Evolutionary conservation across 2,329 filamentous ascomycete species (phyloP).

Genomic region (Hymenoscyphus salicellus): DNA sequence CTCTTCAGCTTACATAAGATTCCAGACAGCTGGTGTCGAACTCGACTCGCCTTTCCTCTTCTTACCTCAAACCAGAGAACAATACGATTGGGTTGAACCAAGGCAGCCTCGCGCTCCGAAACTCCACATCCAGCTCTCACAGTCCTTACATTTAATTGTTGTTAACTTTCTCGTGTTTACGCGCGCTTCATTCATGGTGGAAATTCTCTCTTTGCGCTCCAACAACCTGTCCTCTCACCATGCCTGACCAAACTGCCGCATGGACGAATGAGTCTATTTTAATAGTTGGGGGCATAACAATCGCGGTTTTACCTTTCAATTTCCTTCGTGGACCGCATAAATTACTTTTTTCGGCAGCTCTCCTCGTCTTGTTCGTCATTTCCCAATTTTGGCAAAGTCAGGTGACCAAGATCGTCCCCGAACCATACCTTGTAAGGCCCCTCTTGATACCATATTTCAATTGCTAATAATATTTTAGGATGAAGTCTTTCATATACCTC

Average conservation of each 20-base stretch:
- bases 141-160: background rate
- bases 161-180: background rate
- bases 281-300: conserved; percentile 1
- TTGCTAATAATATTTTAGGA: conserved; percentile 52
- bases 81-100: background rate
- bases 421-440: conserved; percentile 30
- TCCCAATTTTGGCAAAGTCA: conserved; percentile 28
- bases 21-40: background rate
- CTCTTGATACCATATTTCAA: background rate
- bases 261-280: conserved; percentile 4
- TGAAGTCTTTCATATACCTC: conserved; percentile 84
- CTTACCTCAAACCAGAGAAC: background rate
- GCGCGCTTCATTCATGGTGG: background rate
- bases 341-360: background rate
- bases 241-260: background rate
- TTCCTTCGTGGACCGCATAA: conserved; percentile 7
- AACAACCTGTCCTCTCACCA: conserved; percentile 5
- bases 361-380: conserved; percentile 6
- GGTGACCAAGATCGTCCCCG: conserved; percentile 30
- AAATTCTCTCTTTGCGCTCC: background rate
- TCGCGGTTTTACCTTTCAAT: conserved; percentile 32
- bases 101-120: background rate
- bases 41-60: background rate
- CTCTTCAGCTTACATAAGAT: background rate
- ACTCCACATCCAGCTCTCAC: background rate